Base-by-base conservation (phyloP, 306 rosid genomes). In the Prunus fruticosa region DNA sequence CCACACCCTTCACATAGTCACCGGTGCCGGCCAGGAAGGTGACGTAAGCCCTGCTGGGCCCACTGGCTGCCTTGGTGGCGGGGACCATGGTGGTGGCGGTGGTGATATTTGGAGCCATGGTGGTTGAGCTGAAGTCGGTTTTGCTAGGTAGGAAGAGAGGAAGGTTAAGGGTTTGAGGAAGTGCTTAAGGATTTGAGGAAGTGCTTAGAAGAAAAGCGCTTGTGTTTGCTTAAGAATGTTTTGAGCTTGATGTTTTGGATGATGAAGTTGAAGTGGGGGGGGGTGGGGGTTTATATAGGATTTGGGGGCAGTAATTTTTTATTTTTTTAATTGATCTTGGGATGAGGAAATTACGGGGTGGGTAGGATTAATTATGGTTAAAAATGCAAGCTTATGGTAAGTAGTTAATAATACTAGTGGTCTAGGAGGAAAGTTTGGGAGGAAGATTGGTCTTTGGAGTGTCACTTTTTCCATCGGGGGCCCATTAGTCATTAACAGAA, bases 11-110 rank as follows among this genome's bases (percentile, higher is more conserved):
- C 12, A 87, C 64, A 22, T 93, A 91, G 83, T 93, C 96, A 1
- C 90, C 94, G 32, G 86, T 58, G 0, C 98, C 97, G 2, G 98
- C 98, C 65, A 93, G 79, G 71, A 93, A 90, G 0, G 98, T 91
- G 16, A 91, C 98, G 18, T 78, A 93, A 19, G 92, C 98, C 49
- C 85, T 70, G 16, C 47, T 69, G 38, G 72, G 51, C 0, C 19
- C 69, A 5, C 62, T 80, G 4, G 61, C 41, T 0, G 46, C 32
- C 61, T 78, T 73, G 68, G 77, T 22, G 8, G 70, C 15, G 51
- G 78, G 12, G 43, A 69, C 45, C 2, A 64, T 69, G 67, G 53
- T 32, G 72, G 67, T 69, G 67, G 53, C 43, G 71, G 73, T 71
- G 79, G 70, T 79, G 76, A 82, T 76, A 13, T 78, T 27, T 11